Conservation (phyloP, 106 monocot species). For the Apostasia shenzhenica region DNA sequence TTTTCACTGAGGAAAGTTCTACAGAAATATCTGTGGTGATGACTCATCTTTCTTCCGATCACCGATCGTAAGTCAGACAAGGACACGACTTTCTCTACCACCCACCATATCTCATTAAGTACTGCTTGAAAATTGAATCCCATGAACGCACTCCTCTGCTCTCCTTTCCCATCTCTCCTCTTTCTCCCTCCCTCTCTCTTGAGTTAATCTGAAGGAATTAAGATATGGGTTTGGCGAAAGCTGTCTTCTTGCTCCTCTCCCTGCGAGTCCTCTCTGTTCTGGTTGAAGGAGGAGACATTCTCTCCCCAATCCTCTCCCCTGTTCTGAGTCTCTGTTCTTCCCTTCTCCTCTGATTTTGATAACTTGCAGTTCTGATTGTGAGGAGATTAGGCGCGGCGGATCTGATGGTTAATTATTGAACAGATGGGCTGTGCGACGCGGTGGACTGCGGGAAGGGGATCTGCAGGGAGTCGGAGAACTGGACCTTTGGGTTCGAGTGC, state of each 20-base stretch:
- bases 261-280: not conserved
- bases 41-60: too few species aligned
- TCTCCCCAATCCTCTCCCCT: slow-evolving; percentile 8
- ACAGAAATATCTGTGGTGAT: too few species aligned
- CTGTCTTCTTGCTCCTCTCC: not conserved
- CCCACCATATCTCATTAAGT: too few species aligned
- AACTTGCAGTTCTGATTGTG: not conserved
- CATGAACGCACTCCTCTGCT: not conserved
- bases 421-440: slow-evolving; percentile 36
- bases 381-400: not conserved
- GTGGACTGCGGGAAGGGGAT: slow-evolving; percentile 55
- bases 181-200: not conserved
- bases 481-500: slow-evolving; percentile 36
- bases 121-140: too few species aligned
- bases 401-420: not conserved
- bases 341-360: not conserved
- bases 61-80: too few species aligned
- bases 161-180: not conserved
- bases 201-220: not conserved
- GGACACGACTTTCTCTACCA: too few species aligned
- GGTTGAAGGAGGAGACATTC: not conserved
- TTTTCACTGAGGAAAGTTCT: too few species aligned
- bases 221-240: not conserved
- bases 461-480: slow-evolving; percentile 19
- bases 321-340: slow-evolving; percentile 1